Percentiles rank a stretch among this genome's conserved stretches.
These are phyloP conservation scores for Macrolepiota fuliginosa DNA, from an alignment of 768 basidiomycete species.

Conservation along the genomic window DNA sequence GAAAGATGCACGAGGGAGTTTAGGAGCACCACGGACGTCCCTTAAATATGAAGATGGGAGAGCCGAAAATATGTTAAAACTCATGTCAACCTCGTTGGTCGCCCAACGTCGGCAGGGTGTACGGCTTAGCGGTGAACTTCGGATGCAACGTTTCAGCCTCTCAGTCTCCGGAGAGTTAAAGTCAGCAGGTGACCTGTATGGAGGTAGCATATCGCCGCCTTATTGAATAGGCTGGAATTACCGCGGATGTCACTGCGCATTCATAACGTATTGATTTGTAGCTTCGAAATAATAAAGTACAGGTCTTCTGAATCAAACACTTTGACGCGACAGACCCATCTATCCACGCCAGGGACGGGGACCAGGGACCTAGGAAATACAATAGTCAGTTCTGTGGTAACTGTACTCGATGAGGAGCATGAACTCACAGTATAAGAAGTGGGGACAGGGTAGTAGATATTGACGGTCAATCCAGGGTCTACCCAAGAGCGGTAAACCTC, in stretches of 20 bases:
- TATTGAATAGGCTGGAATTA: neutral
- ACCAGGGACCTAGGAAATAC: constrained; percentile 16
- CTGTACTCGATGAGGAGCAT: neutral
- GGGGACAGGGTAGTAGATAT: constrained; percentile 23
- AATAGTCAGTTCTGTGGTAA: neutral
- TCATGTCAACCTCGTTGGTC: too few species aligned
- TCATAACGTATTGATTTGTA: neutral
- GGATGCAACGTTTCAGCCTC: neutral
- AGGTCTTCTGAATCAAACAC: neutral
- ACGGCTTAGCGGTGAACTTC: neutral
- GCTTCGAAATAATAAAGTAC: neutral
- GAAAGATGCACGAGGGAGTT: too few species aligned
- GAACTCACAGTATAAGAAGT: constrained; percentile 8
- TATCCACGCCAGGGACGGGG: constrained; percentile 17
- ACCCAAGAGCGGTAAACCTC: constrained; percentile 10
- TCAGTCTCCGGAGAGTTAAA: neutral
- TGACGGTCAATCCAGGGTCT: constrained; percentile 24
- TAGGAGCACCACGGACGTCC: too few species aligned
- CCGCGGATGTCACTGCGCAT: neutral
- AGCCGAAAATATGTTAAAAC: too few species aligned
- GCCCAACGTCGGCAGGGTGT: too few species aligned
- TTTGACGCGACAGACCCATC: neutral
- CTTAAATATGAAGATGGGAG: too few species aligned
- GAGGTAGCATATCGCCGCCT: neutral
- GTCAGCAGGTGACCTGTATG: neutral